Conservation (phyloP, 2,329 filamentous ascomycete genomes). For the Colletotrichum navitas region DNA sequence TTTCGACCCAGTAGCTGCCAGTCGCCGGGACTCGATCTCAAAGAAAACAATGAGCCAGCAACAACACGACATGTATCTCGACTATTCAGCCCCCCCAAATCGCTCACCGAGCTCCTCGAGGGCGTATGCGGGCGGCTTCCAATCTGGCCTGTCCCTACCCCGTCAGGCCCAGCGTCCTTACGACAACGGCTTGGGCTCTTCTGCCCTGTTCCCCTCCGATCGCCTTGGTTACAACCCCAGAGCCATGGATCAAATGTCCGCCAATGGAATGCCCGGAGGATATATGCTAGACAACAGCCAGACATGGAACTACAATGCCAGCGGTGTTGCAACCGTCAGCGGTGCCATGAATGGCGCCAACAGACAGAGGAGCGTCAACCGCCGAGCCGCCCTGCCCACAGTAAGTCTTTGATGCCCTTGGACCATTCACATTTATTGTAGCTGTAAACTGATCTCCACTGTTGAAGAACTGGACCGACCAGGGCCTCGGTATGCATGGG, state of each 20-base stretch:
- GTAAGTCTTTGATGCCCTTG: conserved; percentile 63
- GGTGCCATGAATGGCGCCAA: conserved; percentile 75
- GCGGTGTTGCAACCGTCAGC: conserved; percentile 72
- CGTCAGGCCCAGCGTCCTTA: conserved; percentile 78
- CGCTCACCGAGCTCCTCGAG: conserved; percentile 62
- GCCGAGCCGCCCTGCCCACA: conserved; percentile 75
- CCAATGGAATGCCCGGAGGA: conserved; percentile 55
- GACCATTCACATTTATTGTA: background rate
- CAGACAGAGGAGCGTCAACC: conserved; percentile 66
- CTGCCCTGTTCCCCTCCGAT: conserved; percentile 79
- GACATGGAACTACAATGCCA: conserved; percentile 81
- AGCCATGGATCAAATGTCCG: conserved; percentile 63
- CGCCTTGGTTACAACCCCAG: conserved; percentile 72
- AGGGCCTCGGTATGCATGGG: conserved; percentile 58
- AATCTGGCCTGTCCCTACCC: conserved; percentile 56
- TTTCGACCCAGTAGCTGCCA: conserved; percentile 25
- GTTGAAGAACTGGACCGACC: conserved; percentile 66
- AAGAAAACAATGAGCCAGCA: conserved; percentile 61
- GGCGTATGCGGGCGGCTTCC: conserved; percentile 66
- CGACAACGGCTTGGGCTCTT: conserved; percentile 74
- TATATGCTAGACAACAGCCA: conserved; percentile 77
- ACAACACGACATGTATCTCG: conserved; percentile 79
- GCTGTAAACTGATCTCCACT: conserved; percentile 9
- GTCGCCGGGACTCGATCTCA: conserved; percentile 11
- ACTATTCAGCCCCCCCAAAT: conserved; percentile 69